phyloP scores from a whole-genome alignment of 345 rosid genomes.

The Euphorbia pulcherrima region DNA sequence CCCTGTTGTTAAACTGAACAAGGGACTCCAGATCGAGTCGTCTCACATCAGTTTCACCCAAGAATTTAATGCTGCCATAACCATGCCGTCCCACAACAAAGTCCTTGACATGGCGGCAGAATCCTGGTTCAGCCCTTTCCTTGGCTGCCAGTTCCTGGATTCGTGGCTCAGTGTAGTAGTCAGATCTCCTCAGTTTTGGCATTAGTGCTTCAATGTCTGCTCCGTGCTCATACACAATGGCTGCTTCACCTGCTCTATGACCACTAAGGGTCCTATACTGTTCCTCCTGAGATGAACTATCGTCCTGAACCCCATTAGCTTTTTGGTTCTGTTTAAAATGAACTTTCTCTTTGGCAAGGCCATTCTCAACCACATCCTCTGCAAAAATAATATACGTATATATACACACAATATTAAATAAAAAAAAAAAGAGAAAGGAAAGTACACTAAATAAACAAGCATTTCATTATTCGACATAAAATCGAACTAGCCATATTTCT shows the following conservation, averaged over 20 bases:
- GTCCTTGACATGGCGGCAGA: constrained; percentile 64
- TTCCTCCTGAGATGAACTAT: constrained; percentile 40
- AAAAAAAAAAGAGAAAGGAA: not conserved
- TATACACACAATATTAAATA: too few species aligned
- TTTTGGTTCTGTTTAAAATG: constrained; percentile 47
- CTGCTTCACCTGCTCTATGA: constrained; percentile 84
- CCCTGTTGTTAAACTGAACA: constrained; percentile 78
- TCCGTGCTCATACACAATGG: constrained; percentile 74
- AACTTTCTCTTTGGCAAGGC: too few species aligned
- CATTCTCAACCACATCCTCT: constrained; percentile 44
- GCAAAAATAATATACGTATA: constrained; percentile 7
- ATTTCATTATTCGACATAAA: too few species aligned
- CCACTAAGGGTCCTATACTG: constrained; percentile 47
- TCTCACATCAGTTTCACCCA: constrained; percentile 83
- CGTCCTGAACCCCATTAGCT: constrained; percentile 48
- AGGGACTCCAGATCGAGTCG: constrained; percentile 75
- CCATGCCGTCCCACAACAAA: constrained; percentile 87
- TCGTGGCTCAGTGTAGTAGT: constrained; percentile 88
- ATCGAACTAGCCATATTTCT: too few species aligned
- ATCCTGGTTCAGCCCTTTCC: constrained; percentile 77
- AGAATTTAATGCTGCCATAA: constrained; percentile 78
- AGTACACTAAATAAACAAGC: not conserved
- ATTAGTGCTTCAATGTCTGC: constrained; percentile 80
- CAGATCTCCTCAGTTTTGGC: constrained; percentile 80
- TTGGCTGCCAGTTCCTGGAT: constrained; percentile 90